These are phyloP conservation scores for Plasmodium inui DNA, from an alignment of 169 alveolate species.

Conservation along the genomic window DNA sequence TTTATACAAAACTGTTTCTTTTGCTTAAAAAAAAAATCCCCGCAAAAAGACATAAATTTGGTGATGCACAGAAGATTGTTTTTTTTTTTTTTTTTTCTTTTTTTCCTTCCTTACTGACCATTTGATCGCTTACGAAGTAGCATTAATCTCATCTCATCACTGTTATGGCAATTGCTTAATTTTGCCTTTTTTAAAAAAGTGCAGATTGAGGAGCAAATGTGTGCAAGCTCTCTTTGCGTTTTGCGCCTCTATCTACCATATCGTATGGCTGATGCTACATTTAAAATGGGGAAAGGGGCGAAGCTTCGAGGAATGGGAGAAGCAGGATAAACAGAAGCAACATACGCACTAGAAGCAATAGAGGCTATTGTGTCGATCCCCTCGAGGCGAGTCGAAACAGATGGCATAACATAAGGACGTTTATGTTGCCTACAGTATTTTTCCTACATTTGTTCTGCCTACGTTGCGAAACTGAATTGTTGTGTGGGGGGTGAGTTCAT, in stretches of 20 bases:
- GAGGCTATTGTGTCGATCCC: background rate
- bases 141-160: background rate
- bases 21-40: background rate
- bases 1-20: background rate
- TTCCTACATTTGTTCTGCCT: background rate
- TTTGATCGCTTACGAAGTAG: background rate
- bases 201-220: background rate
- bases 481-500: background rate
- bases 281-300: background rate
- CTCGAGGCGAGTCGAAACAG: background rate
- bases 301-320: background rate
- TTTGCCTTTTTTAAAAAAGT: background rate
- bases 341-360: background rate
- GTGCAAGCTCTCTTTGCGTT: background rate
- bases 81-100: background rate
- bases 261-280: background rate
- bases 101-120: conserved; percentile 10
- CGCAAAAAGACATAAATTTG: background rate
- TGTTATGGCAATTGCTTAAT: background rate
- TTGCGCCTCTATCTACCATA: background rate
- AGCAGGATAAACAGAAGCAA: background rate
- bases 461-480: background rate
- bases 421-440: background rate
- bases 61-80: background rate
- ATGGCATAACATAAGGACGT: background rate